Percentiles rank a stretch among this genome's conserved stretches.
phyloP scores from a whole-genome alignment of 768 basidiomycete species.

The Tricholomella constricta region DNA sequence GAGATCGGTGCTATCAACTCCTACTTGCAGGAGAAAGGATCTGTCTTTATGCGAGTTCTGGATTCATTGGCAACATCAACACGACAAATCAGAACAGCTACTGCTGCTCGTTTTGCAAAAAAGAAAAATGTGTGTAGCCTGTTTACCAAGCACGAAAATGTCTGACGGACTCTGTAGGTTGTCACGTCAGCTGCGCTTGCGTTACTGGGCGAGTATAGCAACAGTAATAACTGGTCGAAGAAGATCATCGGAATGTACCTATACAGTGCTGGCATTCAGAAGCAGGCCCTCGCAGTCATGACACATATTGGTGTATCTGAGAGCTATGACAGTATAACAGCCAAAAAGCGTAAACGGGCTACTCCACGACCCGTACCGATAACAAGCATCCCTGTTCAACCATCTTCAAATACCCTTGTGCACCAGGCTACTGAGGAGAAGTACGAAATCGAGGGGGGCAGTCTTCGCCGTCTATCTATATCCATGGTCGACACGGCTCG shows the following conservation, averaged over 20 bases:
- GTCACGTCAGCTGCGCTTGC: conserved; percentile 19
- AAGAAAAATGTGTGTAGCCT: conserved; percentile 15
- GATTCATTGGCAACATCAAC: conserved; percentile 22
- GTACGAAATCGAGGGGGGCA: conserved; percentile 15
- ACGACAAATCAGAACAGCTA: not conserved
- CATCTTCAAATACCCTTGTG: not conserved
- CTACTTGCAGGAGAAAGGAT: conserved; percentile 4
- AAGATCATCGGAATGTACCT: conserved; percentile 31
- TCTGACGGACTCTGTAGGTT: conserved; percentile 17
- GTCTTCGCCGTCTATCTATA: conserved; percentile 23
- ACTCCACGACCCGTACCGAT: not conserved
- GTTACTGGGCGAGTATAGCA: conserved; percentile 31
- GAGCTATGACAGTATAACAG: conserved; percentile 28
- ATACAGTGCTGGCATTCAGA: conserved; percentile 33
- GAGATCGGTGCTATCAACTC: not conserved
- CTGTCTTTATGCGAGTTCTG: conserved; percentile 14
- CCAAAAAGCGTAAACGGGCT: conserved; percentile 5
- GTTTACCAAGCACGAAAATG: not conserved
- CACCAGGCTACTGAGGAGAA: not conserved
- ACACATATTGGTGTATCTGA: conserved; percentile 29
- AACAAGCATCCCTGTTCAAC: not conserved
- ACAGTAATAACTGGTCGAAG: conserved; percentile 30
- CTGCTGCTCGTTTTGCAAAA: conserved; percentile 3
- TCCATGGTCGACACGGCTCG: conserved; percentile 20
- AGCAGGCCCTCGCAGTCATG: conserved; percentile 31